Base-by-base conservation (phyloP, 768 basidiomycete genomes). In the Collybia mongolica region DNA sequence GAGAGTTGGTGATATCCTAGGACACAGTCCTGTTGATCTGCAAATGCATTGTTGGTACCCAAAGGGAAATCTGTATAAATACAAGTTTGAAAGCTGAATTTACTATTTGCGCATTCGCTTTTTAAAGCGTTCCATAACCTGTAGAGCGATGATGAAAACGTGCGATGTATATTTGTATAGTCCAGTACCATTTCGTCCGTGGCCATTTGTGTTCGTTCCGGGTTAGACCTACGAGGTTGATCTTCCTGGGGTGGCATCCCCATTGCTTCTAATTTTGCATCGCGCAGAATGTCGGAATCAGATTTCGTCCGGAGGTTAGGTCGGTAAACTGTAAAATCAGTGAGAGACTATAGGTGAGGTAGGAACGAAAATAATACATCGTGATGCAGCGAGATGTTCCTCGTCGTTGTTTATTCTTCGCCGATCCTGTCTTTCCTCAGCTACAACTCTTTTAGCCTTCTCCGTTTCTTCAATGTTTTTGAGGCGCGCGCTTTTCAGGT, bases 391-490 rank as follows among this genome's bases (percentile, higher is more conserved):
- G 36, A 95, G 82, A 62, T 93, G 90, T 45, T 84, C 89, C 60
- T 93, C 91, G 47, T 93, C 91, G 14, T 73, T 74, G 20, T 71
- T 75, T 17, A 61, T 54, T 51, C 72, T 76, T 61, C 80, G 82
- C 19, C 76, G 71, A 11, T 84, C 82, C 43, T 84, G 78, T 19
- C 82, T 79, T 51, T 82, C 84, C 56, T 93, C 91, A 1, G 83
- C 84, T 19, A 94, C 89, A 9, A 81, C 75, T 0, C 93, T 80
- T 67, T 98, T 98, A 0, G 96, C 96, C 57, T 92, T 96, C 65
- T 98, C 97, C 0, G 96, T 99, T 44, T 94, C 93, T 63, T 97
- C 94, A 48, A 99, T 99, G 63, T 98, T 99, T 70, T 88, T 86
- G 48, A 99, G 73, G 15, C 95, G 86, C 15, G 86, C 77, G 55